Evolutionary conservation across 2,329 filamentous ascomycete genomes (phyloP).

Genomic region (Alternaria brassicicola): DNA sequence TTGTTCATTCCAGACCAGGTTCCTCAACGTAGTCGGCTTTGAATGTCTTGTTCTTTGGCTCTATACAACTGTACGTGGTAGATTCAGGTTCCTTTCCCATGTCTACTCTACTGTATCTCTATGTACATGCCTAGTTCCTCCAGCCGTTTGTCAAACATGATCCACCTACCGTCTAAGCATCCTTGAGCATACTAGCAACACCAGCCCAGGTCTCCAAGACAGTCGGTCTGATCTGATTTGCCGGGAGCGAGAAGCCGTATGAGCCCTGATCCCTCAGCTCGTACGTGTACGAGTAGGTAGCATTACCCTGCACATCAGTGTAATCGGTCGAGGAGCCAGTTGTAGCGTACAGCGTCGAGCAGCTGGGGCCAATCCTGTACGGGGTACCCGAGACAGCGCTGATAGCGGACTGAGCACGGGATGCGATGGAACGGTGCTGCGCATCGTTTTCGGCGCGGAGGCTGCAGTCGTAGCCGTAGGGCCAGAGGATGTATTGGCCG

Average conservation of each 20-base stretch:
- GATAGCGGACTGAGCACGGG: conserved; percentile 58
- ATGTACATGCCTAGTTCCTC: no score
- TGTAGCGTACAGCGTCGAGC: conserved; percentile 65
- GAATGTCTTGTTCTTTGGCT: no score
- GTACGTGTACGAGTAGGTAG: conserved; percentile 55
- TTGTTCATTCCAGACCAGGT: no score
- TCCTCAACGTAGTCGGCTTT: no score
- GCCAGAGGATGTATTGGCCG: conserved; percentile 50
- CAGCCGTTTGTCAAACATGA: neutral
- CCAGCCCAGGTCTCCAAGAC: conserved; percentile 57
- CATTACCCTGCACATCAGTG: conserved; percentile 49
- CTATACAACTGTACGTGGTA: no score
- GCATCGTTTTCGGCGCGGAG: conserved; percentile 55
- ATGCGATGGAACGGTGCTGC: conserved; percentile 58
- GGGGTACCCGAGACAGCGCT: conserved; percentile 58
- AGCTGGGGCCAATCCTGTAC: conserved; percentile 57
- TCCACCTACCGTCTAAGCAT: conserved; percentile 19
- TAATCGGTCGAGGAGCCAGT: conserved; percentile 55
- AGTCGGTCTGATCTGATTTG: conserved; percentile 56
- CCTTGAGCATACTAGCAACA: conserved; percentile 37
- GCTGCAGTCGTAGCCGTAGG: conserved; percentile 65
- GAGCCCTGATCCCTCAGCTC: conserved; percentile 57
- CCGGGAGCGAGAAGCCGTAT: conserved; percentile 57
- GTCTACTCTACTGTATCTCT: neutral
- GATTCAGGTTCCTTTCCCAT: no score